These are phyloP conservation scores for Bassia scoparia DNA, from an alignment of 148 eudicot species.

Conservation along the genomic window DNA sequence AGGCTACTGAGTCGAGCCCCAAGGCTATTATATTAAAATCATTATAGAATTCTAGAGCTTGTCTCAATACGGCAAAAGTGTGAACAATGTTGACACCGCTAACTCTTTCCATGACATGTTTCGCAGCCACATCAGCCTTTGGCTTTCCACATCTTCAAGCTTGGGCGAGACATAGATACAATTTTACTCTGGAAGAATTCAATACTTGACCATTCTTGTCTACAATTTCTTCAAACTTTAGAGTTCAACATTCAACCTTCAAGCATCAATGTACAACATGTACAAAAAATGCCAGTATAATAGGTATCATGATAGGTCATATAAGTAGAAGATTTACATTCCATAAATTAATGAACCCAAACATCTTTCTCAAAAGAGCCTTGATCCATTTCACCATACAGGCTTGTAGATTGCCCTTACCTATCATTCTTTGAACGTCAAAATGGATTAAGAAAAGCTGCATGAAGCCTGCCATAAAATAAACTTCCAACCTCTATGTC, in stretches of 20 bases:
- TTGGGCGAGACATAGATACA: constrained; percentile 29
- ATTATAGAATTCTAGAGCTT: constrained; percentile 74
- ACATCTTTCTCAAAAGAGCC: background rate
- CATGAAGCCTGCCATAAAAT: background rate
- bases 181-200: background rate
- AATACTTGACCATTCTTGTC: background rate
- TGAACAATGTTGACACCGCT: constrained; percentile 73
- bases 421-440: background rate
- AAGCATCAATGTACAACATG: too few species aligned
- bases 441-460: background rate
- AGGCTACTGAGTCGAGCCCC: constrained; percentile 97
- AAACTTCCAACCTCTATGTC: background rate
- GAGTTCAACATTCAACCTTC: too few species aligned
- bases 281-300: too few species aligned
- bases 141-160: constrained; percentile 97
- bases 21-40: constrained; percentile 86
- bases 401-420: background rate
- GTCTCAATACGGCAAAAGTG: constrained; percentile 96
- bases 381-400: background rate
- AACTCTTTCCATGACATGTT: constrained; percentile 95
- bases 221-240: too few species aligned
- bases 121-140: constrained; percentile 97
- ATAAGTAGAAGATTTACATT: too few species aligned
- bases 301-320: too few species aligned
- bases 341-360: background rate